Conservation (phyloP, 345 rosid genomes). For the Erucastrum elatum region DNA sequence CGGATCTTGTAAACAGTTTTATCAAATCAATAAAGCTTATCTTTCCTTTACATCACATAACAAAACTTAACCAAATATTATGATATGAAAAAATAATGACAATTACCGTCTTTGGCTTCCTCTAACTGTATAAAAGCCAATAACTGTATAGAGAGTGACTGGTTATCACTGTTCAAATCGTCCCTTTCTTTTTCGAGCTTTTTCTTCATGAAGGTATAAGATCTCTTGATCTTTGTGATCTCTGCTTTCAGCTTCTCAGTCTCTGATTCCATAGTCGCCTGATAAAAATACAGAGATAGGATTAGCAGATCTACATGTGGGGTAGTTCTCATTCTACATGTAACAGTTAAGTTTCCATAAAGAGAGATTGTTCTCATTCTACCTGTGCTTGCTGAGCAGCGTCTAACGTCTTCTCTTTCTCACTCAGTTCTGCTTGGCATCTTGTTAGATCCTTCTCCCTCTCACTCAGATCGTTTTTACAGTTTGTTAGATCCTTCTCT, state of each 20-base stretch:
- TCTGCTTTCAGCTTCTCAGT: constrained; percentile 60
- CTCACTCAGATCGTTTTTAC: constrained; percentile 60
- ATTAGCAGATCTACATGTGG: constrained; percentile 18
- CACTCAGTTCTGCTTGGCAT: constrained; percentile 59
- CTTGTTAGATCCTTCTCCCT: constrained; percentile 69
- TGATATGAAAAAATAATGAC: not conserved
- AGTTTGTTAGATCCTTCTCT: constrained; percentile 72
- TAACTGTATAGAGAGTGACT: constrained; percentile 57
- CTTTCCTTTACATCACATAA: no score
- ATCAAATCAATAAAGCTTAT: no score
- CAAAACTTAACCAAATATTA: not conserved
- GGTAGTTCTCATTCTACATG: constrained; percentile 1
- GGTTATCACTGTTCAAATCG: constrained; percentile 65
- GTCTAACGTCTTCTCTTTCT: constrained; percentile 60
- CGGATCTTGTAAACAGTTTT: no score
- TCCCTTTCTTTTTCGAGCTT: constrained; percentile 66
- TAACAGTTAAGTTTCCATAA: not conserved
- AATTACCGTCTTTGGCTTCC: constrained; percentile 77
- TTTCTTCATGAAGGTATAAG: constrained; percentile 22
- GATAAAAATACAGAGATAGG: constrained; percentile 13
- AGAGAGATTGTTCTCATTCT: not conserved
- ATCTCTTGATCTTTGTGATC: constrained; percentile 6
- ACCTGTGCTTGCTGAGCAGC: constrained; percentile 72
- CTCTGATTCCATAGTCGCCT: constrained; percentile 55
- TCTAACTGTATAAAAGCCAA: constrained; percentile 45